A percentile compares a stretch with the other conserved stretches of the same genome.
Evolutionary conservation across 2,329 filamentous ascomycete genomes (phyloP).

Genomic region (Teratosphaeria gauchensis): DNA sequence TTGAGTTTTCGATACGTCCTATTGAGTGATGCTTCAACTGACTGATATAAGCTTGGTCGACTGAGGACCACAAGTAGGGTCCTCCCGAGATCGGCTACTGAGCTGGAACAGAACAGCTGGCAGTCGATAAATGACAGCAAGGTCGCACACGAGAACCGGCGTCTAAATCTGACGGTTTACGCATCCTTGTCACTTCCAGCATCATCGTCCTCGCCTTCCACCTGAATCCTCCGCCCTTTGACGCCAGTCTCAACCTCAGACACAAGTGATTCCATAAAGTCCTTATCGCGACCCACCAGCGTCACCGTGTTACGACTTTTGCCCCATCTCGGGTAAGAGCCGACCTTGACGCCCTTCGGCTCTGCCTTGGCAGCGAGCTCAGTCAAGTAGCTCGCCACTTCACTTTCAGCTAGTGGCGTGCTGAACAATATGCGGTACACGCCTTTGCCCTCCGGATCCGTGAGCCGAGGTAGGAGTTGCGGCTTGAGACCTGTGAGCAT

Average conservation of each 20-base stretch:
- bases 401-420: slow-evolving; percentile 79
- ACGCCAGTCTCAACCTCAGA: slow-evolving; percentile 69
- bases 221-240: slow-evolving; percentile 57
- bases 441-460: slow-evolving; percentile 72
- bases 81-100: no score
- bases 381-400: slow-evolving; percentile 72
- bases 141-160: not conserved
- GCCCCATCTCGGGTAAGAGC: slow-evolving; percentile 89
- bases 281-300: slow-evolving; percentile 65
- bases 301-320: slow-evolving; percentile 84
- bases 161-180: not conserved
- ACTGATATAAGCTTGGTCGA: no score
- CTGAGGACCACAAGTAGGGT: no score
- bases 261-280: slow-evolving; percentile 69
- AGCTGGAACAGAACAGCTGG: no score
- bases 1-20: no score
- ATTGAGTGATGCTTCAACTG: no score
- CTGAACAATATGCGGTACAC: slow-evolving; percentile 71
- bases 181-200: slow-evolving; percentile 32
- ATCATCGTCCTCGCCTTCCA: slow-evolving; percentile 54
- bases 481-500: slow-evolving; percentile 71
- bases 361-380: slow-evolving; percentile 65
- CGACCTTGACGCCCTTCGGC: slow-evolving; percentile 76
- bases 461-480: slow-evolving; percentile 57
- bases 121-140: not conserved